Evolutionary conservation across 2,329 filamentous ascomycete species (phyloP).

Genomic region (Colletotrichum sp.): DNA sequence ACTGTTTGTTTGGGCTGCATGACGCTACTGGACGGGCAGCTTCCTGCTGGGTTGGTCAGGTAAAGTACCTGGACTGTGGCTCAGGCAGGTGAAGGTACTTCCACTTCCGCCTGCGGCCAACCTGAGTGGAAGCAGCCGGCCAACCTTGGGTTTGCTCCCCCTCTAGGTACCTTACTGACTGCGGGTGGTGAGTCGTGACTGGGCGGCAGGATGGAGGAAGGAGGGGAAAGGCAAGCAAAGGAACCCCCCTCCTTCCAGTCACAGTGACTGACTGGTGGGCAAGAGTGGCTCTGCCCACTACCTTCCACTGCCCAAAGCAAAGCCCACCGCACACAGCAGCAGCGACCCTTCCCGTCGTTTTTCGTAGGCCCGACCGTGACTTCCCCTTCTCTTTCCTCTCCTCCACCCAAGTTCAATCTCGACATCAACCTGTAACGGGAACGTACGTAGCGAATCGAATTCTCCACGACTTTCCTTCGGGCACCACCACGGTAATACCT

Average conservation of each 20-base stretch:
- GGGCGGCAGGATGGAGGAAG: background rate
- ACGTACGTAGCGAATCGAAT: slow-evolving; percentile 13
- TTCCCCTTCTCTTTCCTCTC: slow-evolving; percentile 21
- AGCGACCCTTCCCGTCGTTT: slow-evolving; percentile 24
- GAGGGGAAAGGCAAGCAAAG: background rate
- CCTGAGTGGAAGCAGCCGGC: background rate
- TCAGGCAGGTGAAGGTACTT: background rate
- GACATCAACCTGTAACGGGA: slow-evolving; percentile 18
- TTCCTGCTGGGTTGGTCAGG: background rate
- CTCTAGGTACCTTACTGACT: background rate
- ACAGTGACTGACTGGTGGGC: background rate
- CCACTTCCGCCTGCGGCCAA: background rate
- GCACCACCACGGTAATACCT: background rate
- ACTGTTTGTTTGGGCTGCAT: slow-evolving; percentile 1
- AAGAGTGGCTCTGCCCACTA: background rate
- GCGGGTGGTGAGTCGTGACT: background rate
- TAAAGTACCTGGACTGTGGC: background rate
- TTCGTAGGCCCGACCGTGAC: slow-evolving; percentile 26
- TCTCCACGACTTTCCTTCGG: slow-evolving; percentile 13
- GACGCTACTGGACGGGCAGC: background rate
- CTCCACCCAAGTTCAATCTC: slow-evolving; percentile 26
- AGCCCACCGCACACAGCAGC: background rate
- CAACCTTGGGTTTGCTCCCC: background rate
- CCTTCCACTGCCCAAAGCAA: background rate
- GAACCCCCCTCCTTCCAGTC: background rate